Evolutionary conservation across 495 filamentous ascomycete genomes (phyloP).

Genomic region (Collariella sp.): DNA sequence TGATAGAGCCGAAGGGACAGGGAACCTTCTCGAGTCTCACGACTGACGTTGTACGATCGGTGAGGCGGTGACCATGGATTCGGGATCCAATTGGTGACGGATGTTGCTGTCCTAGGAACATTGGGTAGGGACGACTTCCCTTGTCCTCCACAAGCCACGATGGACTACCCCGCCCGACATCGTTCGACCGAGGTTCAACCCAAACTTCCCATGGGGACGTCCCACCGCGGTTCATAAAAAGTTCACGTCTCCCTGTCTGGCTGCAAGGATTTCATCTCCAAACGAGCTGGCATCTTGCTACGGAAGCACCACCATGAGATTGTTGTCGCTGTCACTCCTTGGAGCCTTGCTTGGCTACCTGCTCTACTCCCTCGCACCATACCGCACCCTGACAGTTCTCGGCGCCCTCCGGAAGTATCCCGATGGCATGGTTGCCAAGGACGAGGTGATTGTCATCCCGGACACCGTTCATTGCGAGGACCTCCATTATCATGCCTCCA

Average conservation of each 20-base stretch:
- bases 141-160: too few relatives aligned
- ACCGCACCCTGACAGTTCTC: slow-evolving; percentile 13
- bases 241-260: background rate
- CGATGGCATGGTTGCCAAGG: slow-evolving; percentile 2
- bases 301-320: slow-evolving; percentile 7
- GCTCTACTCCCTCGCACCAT: slow-evolving; percentile 8
- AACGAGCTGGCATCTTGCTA: too few relatives aligned
- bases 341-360: slow-evolving; percentile 16
- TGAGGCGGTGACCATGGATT: too few relatives aligned
- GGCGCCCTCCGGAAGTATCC: slow-evolving; percentile 22
- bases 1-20: too few relatives aligned
- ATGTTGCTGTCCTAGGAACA: too few relatives aligned
- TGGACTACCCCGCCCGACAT: too few relatives aligned
- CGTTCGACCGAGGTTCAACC: background rate
- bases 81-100: too few relatives aligned
- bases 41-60: too few relatives aligned
- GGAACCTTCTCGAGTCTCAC: too few relatives aligned
- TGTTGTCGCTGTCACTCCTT: slow-evolving; percentile 10
- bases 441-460: slow-evolving; percentile 31
- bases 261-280: background rate
- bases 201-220: too few relatives aligned
- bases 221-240: too few relatives aligned
- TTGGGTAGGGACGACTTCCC: too few relatives aligned
- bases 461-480: slow-evolving; percentile 54
- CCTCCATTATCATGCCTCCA: slow-evolving; percentile 46